These are phyloP conservation scores for Rubia yunnanensis DNA, from an alignment of 257 asterid genomes.

Conservation along the genomic window DNA sequence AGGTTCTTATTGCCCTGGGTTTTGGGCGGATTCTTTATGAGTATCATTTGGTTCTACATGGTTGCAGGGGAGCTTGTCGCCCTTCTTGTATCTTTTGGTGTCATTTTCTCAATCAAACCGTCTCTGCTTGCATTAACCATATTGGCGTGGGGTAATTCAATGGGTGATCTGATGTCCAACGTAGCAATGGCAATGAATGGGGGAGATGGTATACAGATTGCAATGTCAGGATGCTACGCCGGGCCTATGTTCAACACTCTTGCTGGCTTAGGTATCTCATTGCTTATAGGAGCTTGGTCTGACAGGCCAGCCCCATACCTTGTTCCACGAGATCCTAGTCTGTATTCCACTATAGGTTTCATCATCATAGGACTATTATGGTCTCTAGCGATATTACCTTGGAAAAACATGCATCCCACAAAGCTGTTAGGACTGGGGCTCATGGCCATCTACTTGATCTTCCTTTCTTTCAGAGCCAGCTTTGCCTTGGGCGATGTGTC, in stretches of 20 bases:
- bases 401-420: slow-evolving; percentile 56
- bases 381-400: slow-evolving; percentile 55
- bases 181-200: slow-evolving; percentile 65
- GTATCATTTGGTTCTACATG: slow-evolving; percentile 73
- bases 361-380: slow-evolving; percentile 45
- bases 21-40: slow-evolving; percentile 74
- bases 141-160: slow-evolving; percentile 88
- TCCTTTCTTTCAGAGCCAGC: slow-evolving; percentile 40
- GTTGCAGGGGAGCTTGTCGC: slow-evolving; percentile 76
- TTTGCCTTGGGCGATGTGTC: slow-evolving; percentile 50
- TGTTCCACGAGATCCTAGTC: slow-evolving; percentile 47
- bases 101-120: slow-evolving; percentile 43
- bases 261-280: slow-evolving; percentile 61
- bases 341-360: slow-evolving; percentile 62
- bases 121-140: slow-evolving; percentile 55
- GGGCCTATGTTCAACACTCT: slow-evolving; percentile 88
- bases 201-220: slow-evolving; percentile 61
- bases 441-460: slow-evolving; percentile 45
- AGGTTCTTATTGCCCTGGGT: slow-evolving; percentile 52
- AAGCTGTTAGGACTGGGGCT: slow-evolving; percentile 59
- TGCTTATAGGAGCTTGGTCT: slow-evolving; percentile 61
- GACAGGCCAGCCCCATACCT: slow-evolving; percentile 33
- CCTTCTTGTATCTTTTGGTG: slow-evolving; percentile 48
- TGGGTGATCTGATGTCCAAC: slow-evolving; percentile 78
- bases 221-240: slow-evolving; percentile 74